Base-by-base conservation (phyloP, 129 eudicot genomes). In the Escallonia herrerae region DNA sequence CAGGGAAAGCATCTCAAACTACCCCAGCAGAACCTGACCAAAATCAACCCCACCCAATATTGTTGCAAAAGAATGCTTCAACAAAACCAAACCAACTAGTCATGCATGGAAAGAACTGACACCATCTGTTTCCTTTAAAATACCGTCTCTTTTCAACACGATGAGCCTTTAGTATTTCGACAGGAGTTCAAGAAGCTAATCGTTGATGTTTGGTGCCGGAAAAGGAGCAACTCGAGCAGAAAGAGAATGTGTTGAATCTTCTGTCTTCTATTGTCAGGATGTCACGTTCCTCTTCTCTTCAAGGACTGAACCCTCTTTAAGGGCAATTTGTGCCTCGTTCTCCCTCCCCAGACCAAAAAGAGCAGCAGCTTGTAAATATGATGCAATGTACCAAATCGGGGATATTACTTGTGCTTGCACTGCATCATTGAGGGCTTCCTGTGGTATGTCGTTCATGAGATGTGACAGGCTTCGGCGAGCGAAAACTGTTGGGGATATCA, bases 381-480 rank as follows among this genome's bases (percentile, higher is more conserved):
- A 83, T 13, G 96, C 90, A 11, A 87, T 79, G 55, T 87, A 85
- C 97, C 97, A 91, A 70, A 67, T 78, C 44, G 90, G 97, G 44
- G 86, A 85, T 76, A 87, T 80, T 2, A 87, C 95, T 72, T 87
- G 95, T 66, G 96, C 87, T 77, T 91, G 95, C 61, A 81, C 70
- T 43, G 95, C 97, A 79, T 91, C 97, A 11, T 83, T 76, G 14
- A 91, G 90, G 53, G 97, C 97, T 66, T 87, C 96, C 55, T 79
- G 78, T 8, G 96, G 90, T 93, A 83, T 75, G 15, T 91, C 89
- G 40, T 42, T 85, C 90, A 87, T 83, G 53, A 91, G 86, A 76
- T 91, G 64, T 38, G 86, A 82, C 65, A 91, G 65, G 53, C 96
- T 87, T 46, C 96, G 87, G 22, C 97, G 97, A 40, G 90, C 86